Percentiles rank a stretch among this genome's conserved stretches.
These are phyloP conservation scores for Ceratocystiopsis brevicomis DNA, from an alignment of 2,329 filamentous ascomycete genomes.

Conservation along the genomic window DNA sequence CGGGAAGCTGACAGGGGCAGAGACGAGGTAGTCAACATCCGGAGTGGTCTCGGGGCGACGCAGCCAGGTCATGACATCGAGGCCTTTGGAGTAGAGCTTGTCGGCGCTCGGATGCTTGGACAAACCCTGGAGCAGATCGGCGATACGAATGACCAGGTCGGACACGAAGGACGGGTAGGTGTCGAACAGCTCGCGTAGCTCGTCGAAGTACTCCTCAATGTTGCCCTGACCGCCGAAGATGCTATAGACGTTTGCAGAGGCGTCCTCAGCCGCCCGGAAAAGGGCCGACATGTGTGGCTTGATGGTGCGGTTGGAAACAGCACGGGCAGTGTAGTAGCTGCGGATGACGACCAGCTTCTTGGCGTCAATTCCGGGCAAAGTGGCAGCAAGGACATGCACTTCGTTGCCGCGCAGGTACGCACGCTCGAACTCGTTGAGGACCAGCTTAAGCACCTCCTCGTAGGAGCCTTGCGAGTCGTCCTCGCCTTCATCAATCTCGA, in stretches of 20 bases:
- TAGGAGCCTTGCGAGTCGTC: constrained; percentile 78
- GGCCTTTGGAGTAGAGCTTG: constrained; percentile 93
- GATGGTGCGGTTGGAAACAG: constrained; percentile 67
- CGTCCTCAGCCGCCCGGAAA: constrained; percentile 70
- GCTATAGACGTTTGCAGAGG: constrained; percentile 69
- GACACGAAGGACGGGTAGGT: constrained; percentile 85
- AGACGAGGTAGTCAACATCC: constrained; percentile 84
- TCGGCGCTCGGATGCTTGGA: constrained; percentile 69
- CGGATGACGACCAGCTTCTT: constrained; percentile 85
- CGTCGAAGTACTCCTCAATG: constrained; percentile 98
- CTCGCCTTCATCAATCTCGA: constrained; percentile 80
- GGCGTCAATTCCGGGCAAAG: constrained; percentile 70
- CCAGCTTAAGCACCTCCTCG: constrained; percentile 77
- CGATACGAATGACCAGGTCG: constrained; percentile 62
- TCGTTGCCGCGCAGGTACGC: constrained; percentile 91
- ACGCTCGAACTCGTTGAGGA: constrained; percentile 91
- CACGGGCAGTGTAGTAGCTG: constrained; percentile 80
- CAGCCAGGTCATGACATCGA: constrained; percentile 88
- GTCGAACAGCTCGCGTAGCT: constrained; percentile 75
- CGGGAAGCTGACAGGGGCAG: constrained; percentile 86
- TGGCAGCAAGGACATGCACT: constrained; percentile 74
- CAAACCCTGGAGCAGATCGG: constrained; percentile 71
- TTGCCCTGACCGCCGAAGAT: constrained; percentile 97
- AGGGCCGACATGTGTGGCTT: constrained; percentile 88
- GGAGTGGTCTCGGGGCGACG: constrained; percentile 77